Evolutionary conservation across 2,329 filamentous ascomycete genomes (phyloP), one percentile per base, ranked within the genome.

Genomic region (Magnaporthiopsis poae): DNA sequence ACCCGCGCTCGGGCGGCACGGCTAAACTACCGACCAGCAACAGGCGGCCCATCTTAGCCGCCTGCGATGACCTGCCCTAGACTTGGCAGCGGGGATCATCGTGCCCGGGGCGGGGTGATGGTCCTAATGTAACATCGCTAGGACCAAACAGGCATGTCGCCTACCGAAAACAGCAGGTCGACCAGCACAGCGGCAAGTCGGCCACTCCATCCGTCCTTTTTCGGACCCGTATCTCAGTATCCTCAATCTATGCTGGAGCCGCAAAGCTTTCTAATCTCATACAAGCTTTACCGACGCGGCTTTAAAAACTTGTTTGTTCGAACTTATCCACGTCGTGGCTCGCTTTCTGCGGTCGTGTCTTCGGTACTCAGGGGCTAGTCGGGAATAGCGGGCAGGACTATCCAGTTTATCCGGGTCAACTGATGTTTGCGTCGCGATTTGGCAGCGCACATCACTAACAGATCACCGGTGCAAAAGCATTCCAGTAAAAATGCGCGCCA

Each of bases 111-210:
- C 2, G 13, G 15, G n/a, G 9, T 21, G 21, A 3, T 25, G 1
- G 5, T 27, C 62, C 39, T 4, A 56, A 63, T 63, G 62, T n/a
- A 56, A 63, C 62, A 31, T 56, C 25, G 12, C 62, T 63, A 63
- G n/a, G 5, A 11, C 39, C 36, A 63, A 31, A 31, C 31, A 31
- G 5, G 31, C 31, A 31, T 31, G 4, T 31, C 31, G 5, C 31
- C 31, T 31, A 31, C 31, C 31, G 31, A 31, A 63, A 63, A 27
- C 2, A 39, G 62, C 62, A 63, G 62, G 36, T 63, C 36, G 36
- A 27, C 62, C n/a, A 31, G 36, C 25, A n/a, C 52, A 52, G 31
- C n/a, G 62, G 62, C 62, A 63, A 36, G 62, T 63, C 36, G 13
- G 3, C 9, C n/a, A n/a, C 29, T 18, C 33, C 18, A 39, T 1